Evolutionary conservation across 192 early-diverging fungal species (phyloP), one percentile per base, ranked within the genome.

Genomic region (Fimicolochytrium jonesii): DNA sequence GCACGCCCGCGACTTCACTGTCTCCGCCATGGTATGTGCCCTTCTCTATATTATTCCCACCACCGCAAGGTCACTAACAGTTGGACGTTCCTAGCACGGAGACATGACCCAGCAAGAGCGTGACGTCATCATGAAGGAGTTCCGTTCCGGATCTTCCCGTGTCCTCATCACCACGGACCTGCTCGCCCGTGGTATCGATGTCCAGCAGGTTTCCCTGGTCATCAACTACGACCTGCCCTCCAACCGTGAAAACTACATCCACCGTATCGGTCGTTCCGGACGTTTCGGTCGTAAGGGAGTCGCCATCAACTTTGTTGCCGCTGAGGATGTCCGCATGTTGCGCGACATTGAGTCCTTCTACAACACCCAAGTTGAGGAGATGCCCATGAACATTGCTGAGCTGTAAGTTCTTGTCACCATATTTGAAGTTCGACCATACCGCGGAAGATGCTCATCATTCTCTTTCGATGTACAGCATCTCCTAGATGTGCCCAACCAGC

Each of bases 261-360:
- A 99, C 78, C 88, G 70, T 75, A 99, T 99, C 77, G 96, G 96
- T 87, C 90, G 96, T 84, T 90, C 91, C 88, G 95, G 96, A 84
- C 95, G 96, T 88, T 99, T 97, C 86, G 96, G 96, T 75, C 90
- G 96, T 75, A 99, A 97, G 87, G 96, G 96, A 86, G 95, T 99
- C 68, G 92, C 94, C 60, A 95, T 98, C 84, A 98, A 98, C 87
- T 98, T 99, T 83, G 93, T 99, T 63, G 87, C 91, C 51, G 86
- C 84, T 71, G 94, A 99, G n/a, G 97, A 99, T 76, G 86, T 90
- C 53, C 79, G 81, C 55, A 88, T 88, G 74, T 83, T 96, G 71
- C 85, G 90, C 29, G 83, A 87, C 37, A 90, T 91, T 76, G 95
- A 97, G 79, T 76, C 87, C 74, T 94, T 90, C 87, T 99, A 99